phyloP scores from a whole-genome alignment of 306 rosid genomes.

The Leucaena leucocephala region DNA sequence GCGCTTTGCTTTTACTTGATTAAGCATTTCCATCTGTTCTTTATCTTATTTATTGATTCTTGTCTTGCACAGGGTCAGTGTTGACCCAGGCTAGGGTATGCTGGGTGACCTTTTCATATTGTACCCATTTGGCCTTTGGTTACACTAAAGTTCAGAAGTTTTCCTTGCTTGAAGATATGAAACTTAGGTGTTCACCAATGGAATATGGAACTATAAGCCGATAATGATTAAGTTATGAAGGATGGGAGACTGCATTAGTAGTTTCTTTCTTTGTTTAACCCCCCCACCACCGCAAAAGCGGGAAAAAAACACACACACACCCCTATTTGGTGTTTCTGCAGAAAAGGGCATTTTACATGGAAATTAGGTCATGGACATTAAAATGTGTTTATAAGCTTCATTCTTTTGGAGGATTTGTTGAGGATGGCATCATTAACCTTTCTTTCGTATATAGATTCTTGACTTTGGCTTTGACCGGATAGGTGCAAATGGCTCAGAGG shows the following conservation, averaged over 20 bases:
- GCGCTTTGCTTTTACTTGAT: constrained; percentile 17
- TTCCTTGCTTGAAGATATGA: constrained; percentile 13
- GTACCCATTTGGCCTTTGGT: neutral
- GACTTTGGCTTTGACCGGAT: constrained; percentile 94
- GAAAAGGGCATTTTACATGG: constrained; percentile 3
- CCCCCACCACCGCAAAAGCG: too few relatives aligned
- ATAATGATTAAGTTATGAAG: constrained; percentile 3
- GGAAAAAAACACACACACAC: too few relatives aligned
- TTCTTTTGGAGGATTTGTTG: constrained; percentile 30
- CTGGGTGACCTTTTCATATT: neutral
- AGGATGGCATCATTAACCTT: constrained; percentile 40
- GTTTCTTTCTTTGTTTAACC: neutral
- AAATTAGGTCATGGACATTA: constrained; percentile 24
- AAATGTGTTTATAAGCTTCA: neutral
- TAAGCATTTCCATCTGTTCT: constrained; percentile 13
- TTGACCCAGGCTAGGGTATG: constrained; percentile 22
- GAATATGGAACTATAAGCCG: constrained; percentile 22
- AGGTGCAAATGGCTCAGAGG: constrained; percentile 87
- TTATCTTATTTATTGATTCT: constrained; percentile 17
- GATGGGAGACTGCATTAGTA: constrained; percentile 11
- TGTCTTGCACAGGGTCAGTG: neutral
- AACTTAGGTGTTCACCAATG: constrained; percentile 10
- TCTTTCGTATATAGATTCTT: constrained; percentile 66
- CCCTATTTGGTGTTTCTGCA: neutral
- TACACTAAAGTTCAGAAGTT: neutral